These are phyloP conservation scores for Ganoderma resinaceum DNA, from an alignment of 1,284 basidiomycete species.

Conservation along the genomic window DNA sequence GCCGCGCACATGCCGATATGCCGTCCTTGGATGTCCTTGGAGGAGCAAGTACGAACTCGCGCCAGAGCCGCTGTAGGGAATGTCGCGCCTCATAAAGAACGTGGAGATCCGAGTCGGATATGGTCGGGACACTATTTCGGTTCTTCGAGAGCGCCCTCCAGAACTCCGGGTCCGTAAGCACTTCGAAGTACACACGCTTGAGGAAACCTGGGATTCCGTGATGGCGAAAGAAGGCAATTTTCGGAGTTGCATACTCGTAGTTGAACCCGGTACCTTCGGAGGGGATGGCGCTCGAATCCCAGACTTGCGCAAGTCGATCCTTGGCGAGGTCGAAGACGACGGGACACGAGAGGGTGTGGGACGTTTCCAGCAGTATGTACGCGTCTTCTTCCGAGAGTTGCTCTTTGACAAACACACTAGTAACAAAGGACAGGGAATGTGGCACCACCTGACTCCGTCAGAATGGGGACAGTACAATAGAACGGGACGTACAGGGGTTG, in stretches of 20 bases:
- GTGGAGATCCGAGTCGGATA: background rate
- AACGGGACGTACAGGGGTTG: background rate
- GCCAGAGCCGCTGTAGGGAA: background rate
- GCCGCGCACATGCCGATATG: background rate
- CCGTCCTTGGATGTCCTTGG: background rate
- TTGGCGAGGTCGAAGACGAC: background rate
- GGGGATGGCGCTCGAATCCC: background rate
- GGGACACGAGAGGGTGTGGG: background rate
- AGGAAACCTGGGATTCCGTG: background rate
- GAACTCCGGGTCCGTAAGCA: background rate
- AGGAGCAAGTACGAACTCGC: background rate
- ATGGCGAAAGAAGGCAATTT: background rate
- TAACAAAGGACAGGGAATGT: background rate
- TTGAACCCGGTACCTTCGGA: background rate
- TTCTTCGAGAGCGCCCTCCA: background rate
- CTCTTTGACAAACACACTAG: background rate
- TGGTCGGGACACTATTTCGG: no score
- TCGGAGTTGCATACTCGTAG: background rate
- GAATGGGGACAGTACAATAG: no score
- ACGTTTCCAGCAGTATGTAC: background rate
- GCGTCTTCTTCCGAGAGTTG: background rate
- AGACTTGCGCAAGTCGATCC: background rate
- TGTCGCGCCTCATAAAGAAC: background rate
- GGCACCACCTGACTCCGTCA: no score
- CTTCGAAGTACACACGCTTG: background rate